Base-by-base conservation (phyloP, 1,284 basidiomycete species). In the Coniferiporia sulphurascens region DNA sequence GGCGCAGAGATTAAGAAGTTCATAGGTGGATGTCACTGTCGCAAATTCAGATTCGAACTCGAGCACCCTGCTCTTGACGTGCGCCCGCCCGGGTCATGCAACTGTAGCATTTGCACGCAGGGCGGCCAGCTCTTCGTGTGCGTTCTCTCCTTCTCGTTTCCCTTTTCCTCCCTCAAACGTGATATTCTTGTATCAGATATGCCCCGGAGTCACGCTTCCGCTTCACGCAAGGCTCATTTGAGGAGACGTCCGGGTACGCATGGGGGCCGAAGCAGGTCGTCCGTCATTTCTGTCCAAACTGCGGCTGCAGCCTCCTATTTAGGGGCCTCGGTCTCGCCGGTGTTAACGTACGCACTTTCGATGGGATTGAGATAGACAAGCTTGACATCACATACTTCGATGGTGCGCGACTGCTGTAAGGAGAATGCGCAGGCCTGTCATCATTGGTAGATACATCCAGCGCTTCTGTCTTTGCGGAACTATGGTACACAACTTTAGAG, bases 21-120 rank as follows among this genome's bases (percentile, higher is more conserved):
- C 56, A 59, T 54, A 9, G 62, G 64, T 22, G 43, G 50, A 3
- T 65, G 64, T 27, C 64, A 65, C 48, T 65, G 64, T 34, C 48
- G 57, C 27, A 61, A 57, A 46, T 61, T 65, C 49, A 44, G 45
- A 13, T 65, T 53, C 45, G 62, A 63, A 32, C 55, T 54, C 43
- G 48, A 34, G 43, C 59, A 57, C 46, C 55, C 55, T 5, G 19
- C 43, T 6, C 56, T 61, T 19, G 60, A 61, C n/a, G 52, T 27
- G 15, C 12, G 17, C 12, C 49, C 21, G 21, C 45, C 62, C 45
- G 32, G 62, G 9, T 57, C 52, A 19, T 65, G 64, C 50, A 65
- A 65, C 38, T 63, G 64, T 34, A 63, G 57, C 13, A 35, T 60
- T 9, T 65, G 62, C 49, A 63, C 55, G 13, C 53, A 55, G 45